Base-by-base conservation (phyloP, 306 rosid genomes). In the Lithocarpus polystachyus region DNA sequence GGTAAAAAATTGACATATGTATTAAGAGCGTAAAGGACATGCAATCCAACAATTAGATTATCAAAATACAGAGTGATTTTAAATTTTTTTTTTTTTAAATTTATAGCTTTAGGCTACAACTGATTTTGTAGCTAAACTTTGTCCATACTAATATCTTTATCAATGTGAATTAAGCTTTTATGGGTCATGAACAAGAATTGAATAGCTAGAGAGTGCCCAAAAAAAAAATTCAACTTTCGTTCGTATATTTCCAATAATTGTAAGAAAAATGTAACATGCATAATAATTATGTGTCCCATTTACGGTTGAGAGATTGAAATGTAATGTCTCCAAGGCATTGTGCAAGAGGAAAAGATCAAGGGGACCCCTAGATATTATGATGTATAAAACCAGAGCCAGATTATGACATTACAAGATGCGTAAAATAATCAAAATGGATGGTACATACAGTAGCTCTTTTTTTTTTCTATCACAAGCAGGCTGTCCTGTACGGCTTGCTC, bases 341-440 rank as follows among this genome's bases (percentile, higher is more conserved):
- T 54, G 18, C 9, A 72, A 24, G 3, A 5, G 24, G 57, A 26
- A 20, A 52, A 20, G 45, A 40, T 8, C 45, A 8, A 40, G 45
- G 45, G 78, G 61, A 19, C 56, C 6, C 70, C 52, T 17, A 23
- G 56, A 9, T 23, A 3, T 23, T 14, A 11, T 43, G 79, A 61
- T 75, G 72, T 18, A 45, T 61, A 68, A 64, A 76, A 62, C 69
- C 79, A 76, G 56, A 12, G 33, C 61, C 53, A 64, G 52, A 56
- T 24, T 76, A 1, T 40, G 79, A 51, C 79, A 62, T 28, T 24
- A 28, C 68, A 76, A 76, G 24, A 51, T 13, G 71, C 26, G 40
- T 52, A 35, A 64, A 29, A 67, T 67, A 64, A 67, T 67, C 72
- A 67, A 33, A 35, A 9, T 67, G 26, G 52, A 35, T 67, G 26